Conservation (phyloP, 139 green algal genomes). For the Tetraselmis chui region DNA sequence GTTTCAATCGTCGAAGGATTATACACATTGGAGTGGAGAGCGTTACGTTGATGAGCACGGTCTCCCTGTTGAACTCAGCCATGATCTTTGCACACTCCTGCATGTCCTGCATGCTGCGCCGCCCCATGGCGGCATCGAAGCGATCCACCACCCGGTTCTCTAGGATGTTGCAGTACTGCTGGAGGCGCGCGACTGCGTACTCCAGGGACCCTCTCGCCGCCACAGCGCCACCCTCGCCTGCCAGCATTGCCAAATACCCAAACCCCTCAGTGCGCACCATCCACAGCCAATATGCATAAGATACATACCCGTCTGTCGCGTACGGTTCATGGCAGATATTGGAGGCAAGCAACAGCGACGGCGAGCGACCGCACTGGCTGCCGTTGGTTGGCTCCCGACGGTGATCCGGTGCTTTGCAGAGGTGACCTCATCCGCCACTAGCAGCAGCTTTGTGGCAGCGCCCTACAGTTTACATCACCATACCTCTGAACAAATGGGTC, state of each 20-base stretch:
- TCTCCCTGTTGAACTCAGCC: constrained; percentile 30
- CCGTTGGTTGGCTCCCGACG: no score
- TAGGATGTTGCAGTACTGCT: constrained; percentile 51
- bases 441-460: constrained; percentile 26
- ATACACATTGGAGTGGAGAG: no score
- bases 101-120: constrained; percentile 41
- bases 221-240: no score
- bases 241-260: no score
- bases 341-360: no score
- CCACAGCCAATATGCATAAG: no score
- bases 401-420: constrained; percentile 31
- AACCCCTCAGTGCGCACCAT: no score
- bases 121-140: constrained; percentile 49
- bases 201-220: constrained; percentile 27
- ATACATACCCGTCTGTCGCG: no score
- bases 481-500: background rate
- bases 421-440: constrained; percentile 33
- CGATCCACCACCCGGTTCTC: constrained; percentile 52
- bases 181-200: constrained; percentile 37
- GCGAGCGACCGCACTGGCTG: no score
- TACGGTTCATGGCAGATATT: no score
- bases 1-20: no score
- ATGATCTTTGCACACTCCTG: constrained; percentile 55
- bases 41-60: background rate
- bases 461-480: constrained; percentile 36